phyloP scores from a whole-genome alignment of 257 asterid genomes.

The Primulina huaijiensis region DNA sequence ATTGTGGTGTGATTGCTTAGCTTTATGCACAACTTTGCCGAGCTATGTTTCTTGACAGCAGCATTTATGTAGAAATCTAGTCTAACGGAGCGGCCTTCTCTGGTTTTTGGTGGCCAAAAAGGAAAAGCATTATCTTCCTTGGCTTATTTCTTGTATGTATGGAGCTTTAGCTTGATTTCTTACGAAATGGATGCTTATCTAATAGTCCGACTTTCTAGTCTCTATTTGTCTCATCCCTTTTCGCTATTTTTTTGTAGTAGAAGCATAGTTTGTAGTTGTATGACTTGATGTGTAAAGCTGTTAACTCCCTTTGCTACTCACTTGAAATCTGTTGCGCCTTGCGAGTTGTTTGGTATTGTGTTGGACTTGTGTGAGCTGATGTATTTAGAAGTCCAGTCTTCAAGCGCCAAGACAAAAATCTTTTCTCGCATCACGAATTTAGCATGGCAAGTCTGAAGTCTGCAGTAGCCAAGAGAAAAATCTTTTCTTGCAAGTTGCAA shows the following conservation, averaged over 20 bases:
- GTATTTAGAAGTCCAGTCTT: neutral
- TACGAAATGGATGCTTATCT: neutral
- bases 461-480: neutral
- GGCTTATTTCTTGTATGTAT: neutral
- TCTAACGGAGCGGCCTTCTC: neutral
- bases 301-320: neutral
- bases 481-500: neutral
- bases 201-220: neutral
- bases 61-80: neutral
- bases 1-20: neutral
- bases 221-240: neutral
- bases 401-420: neutral
- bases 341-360: neutral
- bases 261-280: neutral
- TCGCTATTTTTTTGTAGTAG: neutral
- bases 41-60: neutral
- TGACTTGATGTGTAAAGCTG: neutral
- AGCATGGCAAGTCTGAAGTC: neutral
- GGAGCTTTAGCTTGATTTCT: neutral
- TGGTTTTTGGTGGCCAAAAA: neutral
- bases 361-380: neutral
- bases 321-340: neutral
- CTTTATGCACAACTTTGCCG: neutral
- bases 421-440: neutral
- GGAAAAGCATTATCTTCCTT: neutral